These are phyloP conservation scores for Penstemon eatonii DNA, from an alignment of 257 asterid species.

Conservation along the genomic window DNA sequence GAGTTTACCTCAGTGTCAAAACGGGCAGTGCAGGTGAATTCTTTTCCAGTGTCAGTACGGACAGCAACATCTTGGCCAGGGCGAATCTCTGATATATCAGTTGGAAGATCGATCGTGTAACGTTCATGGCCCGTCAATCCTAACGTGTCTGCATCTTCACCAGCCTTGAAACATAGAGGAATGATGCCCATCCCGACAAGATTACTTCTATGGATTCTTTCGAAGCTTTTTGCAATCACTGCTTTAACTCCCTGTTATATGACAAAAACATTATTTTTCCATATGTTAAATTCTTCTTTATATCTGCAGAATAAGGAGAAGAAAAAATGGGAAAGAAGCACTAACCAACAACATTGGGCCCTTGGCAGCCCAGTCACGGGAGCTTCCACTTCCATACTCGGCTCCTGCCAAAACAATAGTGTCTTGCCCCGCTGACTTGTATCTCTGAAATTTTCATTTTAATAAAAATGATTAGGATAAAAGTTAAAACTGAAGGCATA, in stretches of 20 bases:
- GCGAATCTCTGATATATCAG: conserved; percentile 66
- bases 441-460: conserved; percentile 52
- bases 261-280: not conserved
- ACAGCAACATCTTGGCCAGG: conserved; percentile 93
- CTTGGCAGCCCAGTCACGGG: conserved; percentile 99
- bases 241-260: conserved; percentile 85
- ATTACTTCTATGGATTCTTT: conserved; percentile 94
- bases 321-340: not conserved
- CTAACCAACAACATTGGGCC: conserved; percentile 95
- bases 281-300: not conserved
- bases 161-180: conserved; percentile 92
- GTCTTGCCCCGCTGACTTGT: conserved; percentile 76
- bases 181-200: conserved; percentile 96
- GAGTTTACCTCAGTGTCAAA: conserved; percentile 84
- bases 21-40: conserved; percentile 83
- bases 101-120: conserved; percentile 81
- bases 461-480: conserved; percentile 18
- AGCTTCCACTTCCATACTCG: conserved; percentile 98
- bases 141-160: conserved; percentile 89
- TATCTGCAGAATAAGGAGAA: not conserved
- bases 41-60: conserved; percentile 67
- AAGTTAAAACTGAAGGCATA: too few species aligned
- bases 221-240: conserved; percentile 91
- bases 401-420: conserved; percentile 96
- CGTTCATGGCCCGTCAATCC: conserved; percentile 95